Evolutionary conservation across 1,284 basidiomycete genomes (phyloP), one percentile per base, ranked within the genome.

Genomic region (Ustilago trichophora): DNA sequence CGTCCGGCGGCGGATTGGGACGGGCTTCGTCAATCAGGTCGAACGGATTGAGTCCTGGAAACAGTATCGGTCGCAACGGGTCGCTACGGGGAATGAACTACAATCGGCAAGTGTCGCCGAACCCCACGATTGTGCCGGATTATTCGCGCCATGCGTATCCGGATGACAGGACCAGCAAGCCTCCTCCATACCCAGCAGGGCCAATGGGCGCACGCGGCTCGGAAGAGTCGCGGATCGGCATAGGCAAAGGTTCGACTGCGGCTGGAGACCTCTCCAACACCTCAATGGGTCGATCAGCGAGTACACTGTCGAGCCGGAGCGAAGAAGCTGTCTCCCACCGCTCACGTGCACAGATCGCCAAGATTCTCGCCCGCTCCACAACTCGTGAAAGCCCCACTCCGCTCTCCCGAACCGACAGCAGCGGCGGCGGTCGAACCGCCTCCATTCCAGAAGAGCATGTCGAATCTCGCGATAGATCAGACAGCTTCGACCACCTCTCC

Each of bases 331-430:
- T 43, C 13, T 49, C 53, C 2, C n/a, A n/a, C n/a, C 47, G 62
- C 4, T 65, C 67, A 4, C 52, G 59, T 10, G 66, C 68, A 13
- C 70, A 75, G 31, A 73, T 76, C 18, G 74, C 74, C 13, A 71
- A 76, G 59, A 76, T 76, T 29, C 41, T 76, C 1, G 67, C 72
- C 1, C 34, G 74, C 5, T 76, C 74, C 2, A 58, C 64, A 15
- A 52, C 51, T 12, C 45, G 62, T 7, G 45, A 57, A 10, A 53
- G 54, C 21, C 26, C 55, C 2, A 46, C 40, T 11, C n/a, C 24
- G 6, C 29, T 60, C 10, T 18, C 22, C 26, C 31, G 58, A 12
- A 46, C 41, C 8, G 38, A 50, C 36, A 49, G 41, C 32, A 45
- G 41, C 27, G n/a, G n/a, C n/a, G n/a, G n/a, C n/a, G n/a, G n/a